Conservation (phyloP, 1,139 yeast genomes). For the Wickerhamomyces sp. region DNA sequence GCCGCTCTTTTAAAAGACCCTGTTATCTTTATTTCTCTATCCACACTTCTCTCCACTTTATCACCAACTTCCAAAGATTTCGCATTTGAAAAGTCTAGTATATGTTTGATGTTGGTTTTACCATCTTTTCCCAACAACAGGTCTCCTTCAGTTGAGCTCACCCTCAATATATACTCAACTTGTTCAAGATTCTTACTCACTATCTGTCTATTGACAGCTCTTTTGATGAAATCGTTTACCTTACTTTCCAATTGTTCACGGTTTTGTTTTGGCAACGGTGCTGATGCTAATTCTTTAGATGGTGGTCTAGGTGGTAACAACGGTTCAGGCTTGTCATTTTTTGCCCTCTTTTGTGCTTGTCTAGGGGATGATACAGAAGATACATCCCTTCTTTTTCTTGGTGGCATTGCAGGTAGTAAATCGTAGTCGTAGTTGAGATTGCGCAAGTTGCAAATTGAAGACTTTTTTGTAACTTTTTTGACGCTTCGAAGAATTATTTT, state of each 20-base stretch:
- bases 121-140: slow-evolving; percentile 8
- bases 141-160: slow-evolving; percentile 11
- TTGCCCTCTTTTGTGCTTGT: neutral
- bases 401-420: slow-evolving; percentile 22
- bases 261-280: neutral
- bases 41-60: slow-evolving; percentile 9
- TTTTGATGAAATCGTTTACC: neutral
- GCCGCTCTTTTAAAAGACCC: slow-evolving; percentile 5
- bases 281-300: slow-evolving; percentile 6
- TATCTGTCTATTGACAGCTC: neutral
- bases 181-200: neutral
- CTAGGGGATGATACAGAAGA: slow-evolving; percentile 9
- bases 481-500: no score
- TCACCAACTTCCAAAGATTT: slow-evolving; percentile 5
- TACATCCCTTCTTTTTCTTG: slow-evolving; percentile 25
- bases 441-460: no score
- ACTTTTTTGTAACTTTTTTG: no score
- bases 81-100: slow-evolving; percentile 7
- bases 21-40: slow-evolving; percentile 11
- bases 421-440: no score
- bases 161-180: slow-evolving; percentile 3
- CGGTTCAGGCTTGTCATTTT: neutral
- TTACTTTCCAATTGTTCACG: slow-evolving; percentile 1
- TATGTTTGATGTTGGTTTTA: neutral
- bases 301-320: slow-evolving; percentile 3